Conservation (phyloP, 192 early-diverging fungal species). For the Pilaira anomala region DNA sequence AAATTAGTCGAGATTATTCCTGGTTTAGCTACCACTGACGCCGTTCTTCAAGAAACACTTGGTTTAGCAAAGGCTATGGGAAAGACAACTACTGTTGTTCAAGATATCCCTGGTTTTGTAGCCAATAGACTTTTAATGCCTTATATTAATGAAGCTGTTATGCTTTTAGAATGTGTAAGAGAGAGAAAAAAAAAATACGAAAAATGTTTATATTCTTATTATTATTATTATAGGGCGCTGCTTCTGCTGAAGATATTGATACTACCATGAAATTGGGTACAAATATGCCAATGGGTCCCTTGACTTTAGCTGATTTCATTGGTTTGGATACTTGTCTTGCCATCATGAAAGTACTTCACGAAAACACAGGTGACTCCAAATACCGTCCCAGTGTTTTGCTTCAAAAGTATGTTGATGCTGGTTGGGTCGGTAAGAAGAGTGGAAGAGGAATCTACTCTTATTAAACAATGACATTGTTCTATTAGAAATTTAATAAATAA, state of each 20-base stretch:
- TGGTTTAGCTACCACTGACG: constrained; percentile 76
- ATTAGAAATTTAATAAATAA: background rate
- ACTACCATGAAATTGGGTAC: constrained; percentile 97
- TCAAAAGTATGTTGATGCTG: constrained; percentile 94
- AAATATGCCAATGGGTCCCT: constrained; percentile 97
- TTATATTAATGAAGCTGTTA: constrained; percentile 97
- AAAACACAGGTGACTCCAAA: constrained; percentile 89
- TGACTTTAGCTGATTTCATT: constrained; percentile 96
- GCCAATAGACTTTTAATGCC: constrained; percentile 98
- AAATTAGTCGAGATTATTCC: constrained; percentile 96
- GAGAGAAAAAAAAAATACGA: background rate
- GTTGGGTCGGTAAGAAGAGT: constrained; percentile 91
- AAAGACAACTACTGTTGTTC: constrained; percentile 85
- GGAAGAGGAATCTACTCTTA: constrained; percentile 92
- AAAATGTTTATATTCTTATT: background rate
- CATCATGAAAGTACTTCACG: constrained; percentile 93
- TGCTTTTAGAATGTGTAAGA: constrained; percentile 76
- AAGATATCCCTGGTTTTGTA: constrained; percentile 95
- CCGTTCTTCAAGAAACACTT: constrained; percentile 71
- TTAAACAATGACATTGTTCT: constrained; percentile 14
- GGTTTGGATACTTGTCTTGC: constrained; percentile 97
- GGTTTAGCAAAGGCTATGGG: constrained; percentile 82
- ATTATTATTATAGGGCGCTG: constrained; percentile 64
- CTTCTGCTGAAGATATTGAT: constrained; percentile 92
- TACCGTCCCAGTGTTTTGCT: constrained; percentile 91